These are phyloP conservation scores for Neurospora africana DNA, from an alignment of 495 filamentous ascomycete genomes.

Conservation along the genomic window DNA sequence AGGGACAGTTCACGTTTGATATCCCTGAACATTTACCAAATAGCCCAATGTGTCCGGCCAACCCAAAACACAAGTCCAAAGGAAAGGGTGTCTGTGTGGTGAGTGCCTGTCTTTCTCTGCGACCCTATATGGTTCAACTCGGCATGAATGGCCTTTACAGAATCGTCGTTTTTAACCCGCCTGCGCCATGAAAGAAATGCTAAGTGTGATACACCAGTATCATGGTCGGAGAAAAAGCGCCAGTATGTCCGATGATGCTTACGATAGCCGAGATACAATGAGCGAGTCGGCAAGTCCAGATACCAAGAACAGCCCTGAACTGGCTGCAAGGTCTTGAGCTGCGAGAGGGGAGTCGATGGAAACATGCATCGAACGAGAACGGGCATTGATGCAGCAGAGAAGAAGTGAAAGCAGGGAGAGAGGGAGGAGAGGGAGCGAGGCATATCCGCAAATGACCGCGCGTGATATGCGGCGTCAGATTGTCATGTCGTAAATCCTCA, in stretches of 20 bases:
- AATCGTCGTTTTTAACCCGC: not conserved
- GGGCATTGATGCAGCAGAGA: not conserved
- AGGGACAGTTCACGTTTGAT: constrained; percentile 37
- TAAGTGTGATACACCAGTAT: not conserved
- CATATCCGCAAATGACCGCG: not conserved
- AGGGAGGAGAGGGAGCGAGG: not conserved
- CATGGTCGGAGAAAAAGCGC: not conserved
- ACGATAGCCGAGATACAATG: not conserved
- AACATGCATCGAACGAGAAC: not conserved
- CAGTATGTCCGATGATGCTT: not conserved
- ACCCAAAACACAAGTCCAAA: constrained; percentile 40
- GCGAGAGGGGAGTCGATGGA: not conserved
- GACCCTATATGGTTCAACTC: not conserved
- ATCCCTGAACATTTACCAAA: constrained; percentile 54
- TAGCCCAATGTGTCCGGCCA: constrained; percentile 54
- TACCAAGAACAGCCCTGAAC: not conserved
- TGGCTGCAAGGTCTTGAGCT: not conserved
- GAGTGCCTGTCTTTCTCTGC: not conserved
- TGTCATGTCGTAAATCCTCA: not conserved
- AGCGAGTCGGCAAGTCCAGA: not conserved
- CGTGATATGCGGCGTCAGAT: not conserved
- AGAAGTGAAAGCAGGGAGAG: not conserved
- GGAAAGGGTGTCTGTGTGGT: constrained; percentile 47
- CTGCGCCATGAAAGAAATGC: not conserved
- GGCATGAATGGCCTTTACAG: not conserved